phyloP scores from a whole-genome alignment of 2,329 filamentous ascomycete species.

The Mycocentrospora acerina region DNA sequence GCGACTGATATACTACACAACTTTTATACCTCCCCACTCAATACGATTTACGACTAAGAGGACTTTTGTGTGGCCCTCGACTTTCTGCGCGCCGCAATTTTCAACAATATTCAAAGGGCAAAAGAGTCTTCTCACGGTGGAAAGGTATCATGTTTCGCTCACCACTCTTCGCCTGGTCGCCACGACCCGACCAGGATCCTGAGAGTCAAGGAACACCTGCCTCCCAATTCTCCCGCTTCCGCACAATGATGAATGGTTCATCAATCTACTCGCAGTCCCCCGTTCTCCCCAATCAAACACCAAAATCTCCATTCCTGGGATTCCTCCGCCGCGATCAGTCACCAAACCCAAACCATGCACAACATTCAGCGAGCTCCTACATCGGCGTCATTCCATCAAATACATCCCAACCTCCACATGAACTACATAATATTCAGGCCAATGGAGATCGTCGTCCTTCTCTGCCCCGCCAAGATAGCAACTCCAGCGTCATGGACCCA shows the following conservation, averaged over 20 bases:
- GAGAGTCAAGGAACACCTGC: slow-evolving; percentile 21
- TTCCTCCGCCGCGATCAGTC: slow-evolving; percentile 34
- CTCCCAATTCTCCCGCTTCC: slow-evolving; percentile 21
- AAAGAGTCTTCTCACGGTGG: no score
- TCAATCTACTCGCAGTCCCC: slow-evolving; percentile 42
- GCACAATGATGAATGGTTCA: slow-evolving; percentile 38
- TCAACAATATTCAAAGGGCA: no score
- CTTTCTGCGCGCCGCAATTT: no score
- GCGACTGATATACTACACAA: no score
- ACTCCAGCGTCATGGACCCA: slow-evolving; percentile 49
- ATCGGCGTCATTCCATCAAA: slow-evolving; percentile 31
- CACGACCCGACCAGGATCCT: slow-evolving; percentile 31
- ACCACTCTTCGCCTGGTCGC: slow-evolving; percentile 35
- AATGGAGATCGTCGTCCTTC: no score
- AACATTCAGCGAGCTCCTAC: slow-evolving; percentile 41
- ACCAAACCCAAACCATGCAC: slow-evolving; percentile 29
- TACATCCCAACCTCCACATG: slow-evolving; percentile 19
- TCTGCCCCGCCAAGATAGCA: no score
- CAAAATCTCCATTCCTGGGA: slow-evolving; percentile 30
- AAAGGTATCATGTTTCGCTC: slow-evolving; percentile 36
- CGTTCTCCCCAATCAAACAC: slow-evolving; percentile 27
- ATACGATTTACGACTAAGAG: no score
- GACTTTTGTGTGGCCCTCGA: no score
- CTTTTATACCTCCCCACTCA: no score
- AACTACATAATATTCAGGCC: slow-evolving; percentile 17